Evolutionary conservation across 2,329 filamentous ascomycete species (phyloP).

Genomic region (Phyllosticta citribraziliensis): DNA sequence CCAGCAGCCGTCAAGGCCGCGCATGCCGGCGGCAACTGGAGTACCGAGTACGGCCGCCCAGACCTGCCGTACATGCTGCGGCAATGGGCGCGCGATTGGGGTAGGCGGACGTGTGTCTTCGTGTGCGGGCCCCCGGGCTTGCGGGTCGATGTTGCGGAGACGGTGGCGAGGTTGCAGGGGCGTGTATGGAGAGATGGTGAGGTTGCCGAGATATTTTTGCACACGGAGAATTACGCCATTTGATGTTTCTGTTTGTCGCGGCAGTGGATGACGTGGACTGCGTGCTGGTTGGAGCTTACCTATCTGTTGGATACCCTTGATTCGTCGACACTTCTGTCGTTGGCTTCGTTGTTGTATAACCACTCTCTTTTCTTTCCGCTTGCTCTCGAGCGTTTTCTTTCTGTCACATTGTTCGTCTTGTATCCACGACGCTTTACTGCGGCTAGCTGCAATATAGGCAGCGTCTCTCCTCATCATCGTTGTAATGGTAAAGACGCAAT

Average conservation of each 20-base stretch:
- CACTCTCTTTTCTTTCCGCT: background rate
- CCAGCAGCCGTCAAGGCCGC: slow-evolving; percentile 37
- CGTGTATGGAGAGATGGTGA: slow-evolving; percentile 70
- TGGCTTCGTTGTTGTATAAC: background rate
- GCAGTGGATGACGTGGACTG: background rate
- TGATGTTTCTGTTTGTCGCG: slow-evolving; percentile 30
- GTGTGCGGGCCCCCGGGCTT: slow-evolving; percentile 85
- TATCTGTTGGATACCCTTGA: background rate
- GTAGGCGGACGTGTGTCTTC: slow-evolving; percentile 76
- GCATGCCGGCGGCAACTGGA: slow-evolving; percentile 57
- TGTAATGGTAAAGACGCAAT: too few species aligned
- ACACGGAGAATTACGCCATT: slow-evolving; percentile 90
- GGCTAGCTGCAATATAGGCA: too few species aligned
- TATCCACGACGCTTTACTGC: background rate
- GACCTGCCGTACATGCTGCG: slow-evolving; percentile 80
- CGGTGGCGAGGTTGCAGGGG: slow-evolving; percentile 71
- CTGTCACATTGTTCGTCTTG: background rate
- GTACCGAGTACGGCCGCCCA: slow-evolving; percentile 82
- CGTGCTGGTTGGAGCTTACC: background rate
- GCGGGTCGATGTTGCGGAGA: slow-evolving; percentile 78
- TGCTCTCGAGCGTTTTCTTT: background rate
- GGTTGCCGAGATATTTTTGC: slow-evolving; percentile 84
- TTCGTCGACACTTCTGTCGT: background rate
- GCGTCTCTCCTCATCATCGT: too few species aligned
- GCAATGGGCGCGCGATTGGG: slow-evolving; percentile 73